Evolutionary conservation across 768 basidiomycete genomes (phyloP), one percentile per base, ranked within the genome.

Genomic region (Phaeolepiota aurea): DNA sequence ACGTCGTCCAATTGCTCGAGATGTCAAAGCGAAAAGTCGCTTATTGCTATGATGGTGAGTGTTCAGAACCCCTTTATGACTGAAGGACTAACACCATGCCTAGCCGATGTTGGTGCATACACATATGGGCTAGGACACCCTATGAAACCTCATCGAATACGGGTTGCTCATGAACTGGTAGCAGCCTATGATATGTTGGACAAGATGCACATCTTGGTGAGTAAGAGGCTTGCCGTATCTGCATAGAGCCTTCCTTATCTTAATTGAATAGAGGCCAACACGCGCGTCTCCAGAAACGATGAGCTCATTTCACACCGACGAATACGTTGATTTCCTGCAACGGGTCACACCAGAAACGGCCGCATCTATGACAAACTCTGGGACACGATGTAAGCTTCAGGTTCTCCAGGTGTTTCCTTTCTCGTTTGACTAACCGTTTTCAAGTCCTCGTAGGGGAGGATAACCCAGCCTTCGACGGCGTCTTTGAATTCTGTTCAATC

Each of bases 291-390:
- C 82, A 11, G 73, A 80, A 52, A 72, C 76, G 16, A 86, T 99
- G 86, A 84, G 87, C n/a, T 66, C 82, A 9, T 99, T 98, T 62
- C 96, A 99, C 59, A 91, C 94, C 15, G 96, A 99, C 66, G 96
- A 99, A 72, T 99, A 96, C 62, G 75, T 99, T 44, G 81, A 98
- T 52, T 94, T 98, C 52, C 65, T 99, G 33, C 71, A 77, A 40
- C 75, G 77, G 36, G 93, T 98, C 19, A 88, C 84, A 0, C 93
- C 93, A 0, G 96, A 99, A 60, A 94, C 87, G 3, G 80, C 76
- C 1, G 86, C 88, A 50, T 82, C 88, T 41, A 61, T 96, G 53
- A 91, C 88, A 1, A 86, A 79, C 48, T 76, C 83, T 41, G 89
- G 90, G 4, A 80, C 81, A 30, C 68, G 91, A 60, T 98, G 93